A percentile compares a stretch with the other conserved stretches of the same genome.
These are phyloP conservation scores for Pythium myriotylum DNA, from an alignment of 352 stramenopile genomes.

Conservation along the genomic window DNA sequence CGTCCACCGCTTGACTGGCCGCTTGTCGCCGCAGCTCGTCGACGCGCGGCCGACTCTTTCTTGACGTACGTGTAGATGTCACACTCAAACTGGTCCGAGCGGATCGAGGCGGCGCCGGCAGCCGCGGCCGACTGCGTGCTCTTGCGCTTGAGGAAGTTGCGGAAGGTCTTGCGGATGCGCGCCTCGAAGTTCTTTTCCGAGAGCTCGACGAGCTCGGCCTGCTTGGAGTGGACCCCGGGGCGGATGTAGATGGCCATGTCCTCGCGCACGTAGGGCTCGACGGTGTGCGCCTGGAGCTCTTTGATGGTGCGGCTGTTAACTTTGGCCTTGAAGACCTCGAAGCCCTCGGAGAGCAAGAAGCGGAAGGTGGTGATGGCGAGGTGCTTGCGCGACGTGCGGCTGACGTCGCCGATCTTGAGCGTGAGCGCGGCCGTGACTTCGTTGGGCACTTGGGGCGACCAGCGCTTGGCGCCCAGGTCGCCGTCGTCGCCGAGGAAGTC, in stretches of 20 bases:
- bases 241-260: slow-evolving; percentile 78
- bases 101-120: slow-evolving; percentile 4
- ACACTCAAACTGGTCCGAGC: slow-evolving; percentile 54
- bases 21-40: not conserved
- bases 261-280: slow-evolving; percentile 57
- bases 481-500: slow-evolving; percentile 20
- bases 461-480: slow-evolving; percentile 12
- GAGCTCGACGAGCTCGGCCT: slow-evolving; percentile 78
- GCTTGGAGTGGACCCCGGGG: slow-evolving; percentile 75
- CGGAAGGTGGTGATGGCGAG: slow-evolving; percentile 59
- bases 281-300: slow-evolving; percentile 45
- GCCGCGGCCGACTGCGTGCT: slow-evolving; percentile 20
- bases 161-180: slow-evolving; percentile 70
- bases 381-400: slow-evolving; percentile 70
- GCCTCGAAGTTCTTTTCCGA: slow-evolving; percentile 65
- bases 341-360: slow-evolving; percentile 71
- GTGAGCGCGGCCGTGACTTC: slow-evolving; percentile 67
- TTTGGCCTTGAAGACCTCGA: slow-evolving; percentile 76
- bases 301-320: slow-evolving; percentile 57
- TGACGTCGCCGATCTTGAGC: slow-evolving; percentile 77
- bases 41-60: slow-evolving; percentile 39
- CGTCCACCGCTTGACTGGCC: not conserved
- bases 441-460: slow-evolving; percentile 50
- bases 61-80: slow-evolving; percentile 77
- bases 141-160: slow-evolving; percentile 82